Evolutionary conservation across 306 rosid species (phyloP), one percentile per base, ranked within the genome.

Genomic region (Dryas octopetala): DNA sequence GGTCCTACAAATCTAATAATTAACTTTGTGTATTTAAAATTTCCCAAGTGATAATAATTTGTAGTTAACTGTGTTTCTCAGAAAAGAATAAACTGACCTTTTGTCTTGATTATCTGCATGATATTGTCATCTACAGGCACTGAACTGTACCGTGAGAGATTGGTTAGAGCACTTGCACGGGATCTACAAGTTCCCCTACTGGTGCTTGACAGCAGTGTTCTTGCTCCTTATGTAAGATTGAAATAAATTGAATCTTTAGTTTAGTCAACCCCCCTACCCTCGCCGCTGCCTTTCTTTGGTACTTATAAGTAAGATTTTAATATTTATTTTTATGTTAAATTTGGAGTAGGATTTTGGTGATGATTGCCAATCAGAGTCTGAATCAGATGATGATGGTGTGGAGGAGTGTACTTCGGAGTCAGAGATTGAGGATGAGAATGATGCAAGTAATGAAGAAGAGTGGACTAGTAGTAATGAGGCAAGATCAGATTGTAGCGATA

Each of bases 131-230:
- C 67, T 74, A 60, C 85, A 95, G 99, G 99, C 67, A 89, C 91
- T 60, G 98, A 95, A 84, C 96, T 95, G 71, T 95, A 95, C 77
- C 96, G 97, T 4, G 98, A 95, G 77, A 90, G 98, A 83, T 79
- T 95, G 52, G 97, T 95, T 61, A 95, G 82, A 81, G 98, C 98
- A 47, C 96, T 95, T 69, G 93, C 98, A 48, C 93, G 62, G 61
- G 97, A 90, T 80, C 81, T 91, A 71, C 87, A 89, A 86, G 98
- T 95, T 60, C 92, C 97, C 45, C 66, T 95, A 17, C 85, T 95
- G 78, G 96, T 95, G 80, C 96, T 95, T 63, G 98, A 95, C 80
- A 88, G 87, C 85, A 95, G 86, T 57, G 81, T 89, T 59, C 93
- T 95, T 80, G 97, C 98, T 79, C 92, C 98, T 76, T 95, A 87